Conservation (phyloP, 257 asterid genomes). For the Scutellaria minor region DNA sequence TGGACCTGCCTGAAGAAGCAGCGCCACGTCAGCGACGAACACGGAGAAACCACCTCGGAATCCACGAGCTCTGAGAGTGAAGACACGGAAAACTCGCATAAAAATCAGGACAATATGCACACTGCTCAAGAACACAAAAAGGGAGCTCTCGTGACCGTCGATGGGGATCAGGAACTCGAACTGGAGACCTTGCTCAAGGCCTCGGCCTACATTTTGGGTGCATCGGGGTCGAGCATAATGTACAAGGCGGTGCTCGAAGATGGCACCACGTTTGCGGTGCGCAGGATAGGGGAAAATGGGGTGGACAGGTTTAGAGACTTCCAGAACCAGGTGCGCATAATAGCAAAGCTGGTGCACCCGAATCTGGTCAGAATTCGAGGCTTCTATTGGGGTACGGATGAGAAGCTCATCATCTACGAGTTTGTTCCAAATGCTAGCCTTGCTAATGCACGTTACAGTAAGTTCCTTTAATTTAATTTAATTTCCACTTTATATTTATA, state of each 20-base stretch:
- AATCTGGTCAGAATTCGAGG: slow-evolving; percentile 85
- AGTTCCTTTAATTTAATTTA: slow-evolving; percentile 40
- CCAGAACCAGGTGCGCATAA: slow-evolving; percentile 74
- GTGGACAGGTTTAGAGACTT: slow-evolving; percentile 87
- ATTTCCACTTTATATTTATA: neutral
- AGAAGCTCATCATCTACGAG: slow-evolving; percentile 90
- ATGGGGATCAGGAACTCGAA: slow-evolving; percentile 83
- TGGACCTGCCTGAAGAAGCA: slow-evolving; percentile 76
- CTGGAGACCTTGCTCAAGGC: slow-evolving; percentile 87
- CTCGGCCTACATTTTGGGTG: slow-evolving; percentile 88
- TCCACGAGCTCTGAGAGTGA: slow-evolving; percentile 48
- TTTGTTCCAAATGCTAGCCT: slow-evolving; percentile 94
- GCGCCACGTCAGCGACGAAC: slow-evolving; percentile 39
- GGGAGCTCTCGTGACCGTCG: slow-evolving; percentile 80
- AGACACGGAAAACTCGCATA: slow-evolving; percentile 23
- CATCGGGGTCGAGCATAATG: slow-evolving; percentile 92
- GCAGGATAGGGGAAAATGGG: slow-evolving; percentile 87
- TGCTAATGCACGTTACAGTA: slow-evolving; percentile 88
- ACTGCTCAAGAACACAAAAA: slow-evolving; percentile 50
- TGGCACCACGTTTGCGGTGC: slow-evolving; percentile 79
- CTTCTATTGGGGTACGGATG: slow-evolving; percentile 93
- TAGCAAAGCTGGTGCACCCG: slow-evolving; percentile 84
- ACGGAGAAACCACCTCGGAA: slow-evolving; percentile 50
- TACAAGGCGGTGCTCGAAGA: slow-evolving; percentile 95
- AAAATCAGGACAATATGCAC: slow-evolving; percentile 22